Evolutionary conservation across 345 rosid genomes (phyloP).

Genomic region (Fremontodendron californicum): DNA sequence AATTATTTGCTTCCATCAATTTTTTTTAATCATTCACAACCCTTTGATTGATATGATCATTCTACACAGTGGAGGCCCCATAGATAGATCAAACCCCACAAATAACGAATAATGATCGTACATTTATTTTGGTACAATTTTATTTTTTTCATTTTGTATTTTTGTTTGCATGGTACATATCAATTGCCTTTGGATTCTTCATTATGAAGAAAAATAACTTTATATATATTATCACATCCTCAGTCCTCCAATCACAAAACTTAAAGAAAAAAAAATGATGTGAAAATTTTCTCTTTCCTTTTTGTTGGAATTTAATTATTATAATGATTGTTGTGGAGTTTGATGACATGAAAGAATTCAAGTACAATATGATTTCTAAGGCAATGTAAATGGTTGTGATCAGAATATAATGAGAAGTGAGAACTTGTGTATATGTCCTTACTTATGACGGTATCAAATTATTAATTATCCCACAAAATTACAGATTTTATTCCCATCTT

Average conservation of each 20-base stretch:
- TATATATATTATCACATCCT: neutral
- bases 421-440: neutral
- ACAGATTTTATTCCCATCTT: neutral
- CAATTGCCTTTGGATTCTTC: neutral
- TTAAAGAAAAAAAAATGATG: neutral
- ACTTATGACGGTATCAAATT: neutral
- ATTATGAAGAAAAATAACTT: neutral
- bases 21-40: neutral
- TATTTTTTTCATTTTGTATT: neutral
- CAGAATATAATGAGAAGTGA: neutral
- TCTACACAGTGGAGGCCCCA: neutral
- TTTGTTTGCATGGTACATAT: neutral
- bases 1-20: neutral
- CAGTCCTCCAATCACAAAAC: neutral
- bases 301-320: neutral
- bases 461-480: neutral
- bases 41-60: neutral
- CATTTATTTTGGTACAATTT: neutral
- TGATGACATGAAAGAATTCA: conserved; percentile 1
- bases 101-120: neutral
- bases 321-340: neutral
- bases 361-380: neutral
- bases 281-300: neutral
- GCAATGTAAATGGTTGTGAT: conserved; percentile 3
- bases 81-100: neutral